Base-by-base conservation (phyloP, 441 rosid species). In the Corymbia calophylla region DNA sequence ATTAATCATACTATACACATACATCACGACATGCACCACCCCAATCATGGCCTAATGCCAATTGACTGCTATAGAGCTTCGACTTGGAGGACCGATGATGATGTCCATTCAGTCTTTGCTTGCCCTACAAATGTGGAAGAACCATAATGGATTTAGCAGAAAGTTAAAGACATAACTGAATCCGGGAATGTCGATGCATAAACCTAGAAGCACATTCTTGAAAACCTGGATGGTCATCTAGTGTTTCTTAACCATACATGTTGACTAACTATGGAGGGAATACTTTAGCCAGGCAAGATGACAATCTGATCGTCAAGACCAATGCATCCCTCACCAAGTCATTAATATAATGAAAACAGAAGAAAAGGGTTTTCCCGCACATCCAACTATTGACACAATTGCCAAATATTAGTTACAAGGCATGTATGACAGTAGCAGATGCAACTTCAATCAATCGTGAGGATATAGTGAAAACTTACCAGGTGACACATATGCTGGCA, bases 401-500 rank as follows among this genome's bases (percentile, higher is more conserved):
- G 35, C 66, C 44, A 56, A 87, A 51, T 17, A n/a, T 29, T 29
- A 47, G 53, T 54, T 29, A 29, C 39, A 35, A 12, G n/a, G 44
- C 17, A 6, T 44, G 18, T 23, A 4, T 31, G 60, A 73, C 32
- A 58, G 77, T 19, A 53, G 56, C 85, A 31, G 47, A 53, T 25
- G 29, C 51, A 80, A 5, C 23, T 48, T 27, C 47, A 55, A 35
- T 5, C 39, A 49, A 49, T 47, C 13, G 1, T 2, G 1, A 48
- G 54, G 60, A 23, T 51, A 53, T 9, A 47, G 29, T 10, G 44
- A 10, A 90, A 88, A 92, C 94, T 94, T 94, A 96, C 99, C 96
- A 39, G 84, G 39, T 53, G 98, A 91, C 14, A 87, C 92, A 89
- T 91, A 93, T 90, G 92, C 92, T 66, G 99, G 99, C 92, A 98